Evolutionary conservation across 1,284 basidiomycete species (phyloP), one percentile per base, ranked within the genome.

Genomic region (Apiotrichum siamense): DNA sequence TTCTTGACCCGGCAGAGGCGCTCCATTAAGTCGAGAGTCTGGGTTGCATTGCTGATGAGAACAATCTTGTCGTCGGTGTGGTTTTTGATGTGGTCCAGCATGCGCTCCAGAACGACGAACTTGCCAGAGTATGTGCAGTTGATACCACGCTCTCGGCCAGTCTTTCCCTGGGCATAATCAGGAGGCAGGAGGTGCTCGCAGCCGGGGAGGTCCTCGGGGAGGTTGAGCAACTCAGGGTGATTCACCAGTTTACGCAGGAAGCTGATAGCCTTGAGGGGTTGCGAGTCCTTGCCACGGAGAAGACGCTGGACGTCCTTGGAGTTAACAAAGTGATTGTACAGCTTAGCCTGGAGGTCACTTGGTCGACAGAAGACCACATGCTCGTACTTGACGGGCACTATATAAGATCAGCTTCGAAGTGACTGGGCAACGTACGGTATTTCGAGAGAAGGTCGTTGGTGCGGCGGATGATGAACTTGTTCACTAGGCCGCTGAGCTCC

Each of bases 351-450:
- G 65, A 98, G 86, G 3, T 85, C 79, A 2, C 91, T 93, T 15
- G 92, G 82, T 42, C 83, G 80, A 73, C 94, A 97, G 75, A 98
- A 99, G 1, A 99, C 96, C 59, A 98, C 96, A 58, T 97, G 92
- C 74, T 98, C 94, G 77, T 98, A 97, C 72, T 99, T 99, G 76
- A 98, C 90, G 4, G 94, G 94, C 38, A 99, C 92, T 96, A 61
- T 10, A 11, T 33, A 9, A 18, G 17, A 38, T 47, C 33, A 43
- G 40, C 25, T 20, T n/a, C n/a, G 13, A 17, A 24, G 23, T 13
- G 13, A 18, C 7, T 7, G 13, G 2, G 1, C 23, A 17, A 82
- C 89, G 59, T 56, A 93, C 92, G 73, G 67, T 98, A 99, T 76
- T 99, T 99, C 29, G 92, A 96, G 21, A 98, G 79, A 20, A 99